Conservation (phyloP, 2,329 filamentous ascomycete species). For the Talaromyces funiculosus region DNA sequence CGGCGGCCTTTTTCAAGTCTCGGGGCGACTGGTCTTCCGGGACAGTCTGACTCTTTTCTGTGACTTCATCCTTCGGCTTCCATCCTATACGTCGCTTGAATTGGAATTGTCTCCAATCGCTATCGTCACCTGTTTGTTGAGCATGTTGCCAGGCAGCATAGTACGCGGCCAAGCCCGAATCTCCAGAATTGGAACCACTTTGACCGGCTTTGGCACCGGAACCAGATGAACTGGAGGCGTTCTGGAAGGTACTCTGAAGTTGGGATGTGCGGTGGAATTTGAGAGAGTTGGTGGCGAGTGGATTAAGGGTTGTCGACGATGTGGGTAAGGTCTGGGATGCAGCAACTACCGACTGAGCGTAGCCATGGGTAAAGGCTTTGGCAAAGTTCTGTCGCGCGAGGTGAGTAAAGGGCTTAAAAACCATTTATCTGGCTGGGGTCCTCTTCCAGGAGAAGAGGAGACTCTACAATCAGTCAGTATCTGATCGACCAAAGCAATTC, state of each 20-base stretch:
- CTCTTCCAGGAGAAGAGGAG: conserved; percentile 60
- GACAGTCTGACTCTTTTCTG: conserved; percentile 21
- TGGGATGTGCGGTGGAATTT: conserved; percentile 55
- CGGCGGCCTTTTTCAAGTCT: conserved; percentile 52
- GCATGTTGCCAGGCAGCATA: conserved; percentile 83
- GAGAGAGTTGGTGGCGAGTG: conserved; percentile 45
- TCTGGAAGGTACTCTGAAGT: conserved; percentile 73
- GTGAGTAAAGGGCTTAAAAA: conserved; percentile 62
- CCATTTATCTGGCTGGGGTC: conserved; percentile 77
- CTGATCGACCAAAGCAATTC: background rate
- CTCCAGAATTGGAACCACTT: conserved; percentile 49
- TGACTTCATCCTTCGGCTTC: conserved; percentile 55
- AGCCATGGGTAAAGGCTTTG: conserved; percentile 96
- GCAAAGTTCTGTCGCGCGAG: conserved; percentile 97
- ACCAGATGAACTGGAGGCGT: conserved; percentile 46
- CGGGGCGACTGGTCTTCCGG: conserved; percentile 39
- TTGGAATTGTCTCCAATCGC: conserved; percentile 88
- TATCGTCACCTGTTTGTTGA: conserved; percentile 62
- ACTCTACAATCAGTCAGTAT: conserved; percentile 33
- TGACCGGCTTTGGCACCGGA: conserved; percentile 52
- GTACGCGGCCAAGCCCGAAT: conserved; percentile 78
- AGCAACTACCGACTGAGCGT: conserved; percentile 95
- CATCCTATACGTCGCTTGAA: conserved; percentile 85
- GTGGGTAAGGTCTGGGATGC: conserved; percentile 76
- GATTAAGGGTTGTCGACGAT: conserved; percentile 44